A percentile compares a stretch with the other conserved stretches of the same genome.
phyloP scores from a whole-genome alignment of 2,329 filamentous ascomycete genomes.

The Verticillium klebahnii region DNA sequence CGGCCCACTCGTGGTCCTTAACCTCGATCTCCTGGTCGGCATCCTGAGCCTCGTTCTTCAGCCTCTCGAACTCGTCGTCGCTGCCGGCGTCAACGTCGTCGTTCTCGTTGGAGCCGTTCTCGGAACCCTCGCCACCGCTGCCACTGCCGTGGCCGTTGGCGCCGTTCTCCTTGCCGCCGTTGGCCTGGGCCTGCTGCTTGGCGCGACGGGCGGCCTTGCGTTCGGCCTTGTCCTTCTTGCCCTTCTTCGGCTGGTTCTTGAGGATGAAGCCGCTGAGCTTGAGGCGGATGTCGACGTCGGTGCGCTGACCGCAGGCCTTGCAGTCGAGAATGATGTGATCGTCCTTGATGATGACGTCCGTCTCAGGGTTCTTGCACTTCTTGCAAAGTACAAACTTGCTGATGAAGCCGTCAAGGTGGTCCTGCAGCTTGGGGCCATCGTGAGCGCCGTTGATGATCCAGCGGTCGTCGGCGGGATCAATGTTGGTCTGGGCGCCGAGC shows the following conservation, averaged over 20 bases:
- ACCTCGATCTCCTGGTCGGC: conserved; percentile 49
- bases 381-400: conserved; percentile 98
- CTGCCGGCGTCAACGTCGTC: conserved; percentile 65
- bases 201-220: conserved; percentile 89
- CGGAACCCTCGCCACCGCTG: conserved; percentile 51
- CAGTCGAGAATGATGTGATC: conserved; percentile 90
- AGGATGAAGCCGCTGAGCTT: conserved; percentile 97
- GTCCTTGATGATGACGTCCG: conserved; percentile 92
- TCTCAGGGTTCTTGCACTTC: conserved; percentile 99
- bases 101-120: conserved; percentile 45
- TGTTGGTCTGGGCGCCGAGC: conserved; percentile 97
- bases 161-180: conserved; percentile 48
- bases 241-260: conserved; percentile 89
- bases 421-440: conserved; percentile 91
- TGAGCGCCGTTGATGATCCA: conserved; percentile 99
- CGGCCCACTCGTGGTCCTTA: conserved; percentile 90
- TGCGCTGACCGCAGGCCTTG: conserved; percentile 95
- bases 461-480: conserved; percentile 92
- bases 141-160: conserved; percentile 59
- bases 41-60: conserved; percentile 57
- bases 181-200: conserved; percentile 62
- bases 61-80: conserved; percentile 87
- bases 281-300: conserved; percentile 84
- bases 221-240: conserved; percentile 95
- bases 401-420: conserved; percentile 98